phyloP scores from a whole-genome alignment of 805 yeast genomes.

The Wickerhamiella kazuoi region DNA sequence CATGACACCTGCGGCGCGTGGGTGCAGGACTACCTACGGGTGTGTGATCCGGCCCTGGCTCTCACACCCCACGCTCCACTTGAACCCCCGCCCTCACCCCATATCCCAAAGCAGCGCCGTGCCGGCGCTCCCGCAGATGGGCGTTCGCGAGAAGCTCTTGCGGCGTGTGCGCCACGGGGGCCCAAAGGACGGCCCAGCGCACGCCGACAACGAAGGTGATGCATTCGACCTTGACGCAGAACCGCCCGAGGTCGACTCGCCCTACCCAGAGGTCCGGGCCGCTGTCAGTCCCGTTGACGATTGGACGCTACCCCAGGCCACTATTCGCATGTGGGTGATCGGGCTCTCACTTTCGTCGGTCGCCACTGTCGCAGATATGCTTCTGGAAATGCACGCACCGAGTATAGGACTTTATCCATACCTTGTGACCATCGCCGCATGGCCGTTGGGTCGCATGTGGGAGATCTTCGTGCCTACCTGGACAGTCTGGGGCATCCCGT shows the following conservation, averaged over 20 bases:
- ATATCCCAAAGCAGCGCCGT: too few species aligned
- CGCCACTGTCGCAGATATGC: constrained; percentile 41
- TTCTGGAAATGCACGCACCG: constrained; percentile 44
- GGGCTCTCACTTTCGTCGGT: constrained; percentile 36
- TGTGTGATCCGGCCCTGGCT: too few species aligned
- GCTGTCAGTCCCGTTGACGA: constrained; percentile 45
- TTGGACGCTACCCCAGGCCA: constrained; percentile 30
- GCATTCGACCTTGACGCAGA: constrained; percentile 10
- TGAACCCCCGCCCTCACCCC: too few species aligned
- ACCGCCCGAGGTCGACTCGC: constrained; percentile 22
- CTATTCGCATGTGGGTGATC: constrained; percentile 38
- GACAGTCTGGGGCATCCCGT: constrained; percentile 17
- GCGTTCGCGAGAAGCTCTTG: not conserved
- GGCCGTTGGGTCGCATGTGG: constrained; percentile 44
- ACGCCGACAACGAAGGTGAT: not conserved
- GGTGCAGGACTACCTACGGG: too few species aligned
- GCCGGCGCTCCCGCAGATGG: too few species aligned
- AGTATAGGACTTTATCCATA: constrained; percentile 32
- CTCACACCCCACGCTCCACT: too few species aligned
- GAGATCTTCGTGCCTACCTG: constrained; percentile 23
- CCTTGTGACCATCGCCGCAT: constrained; percentile 44
- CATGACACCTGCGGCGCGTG: too few species aligned
- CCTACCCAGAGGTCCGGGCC: constrained; percentile 51
- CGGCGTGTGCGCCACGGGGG: not conserved
- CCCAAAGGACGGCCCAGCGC: not conserved